Conservation (phyloP, 768 basidiomycete genomes). For the Glaciozyma antarctica region DNA sequence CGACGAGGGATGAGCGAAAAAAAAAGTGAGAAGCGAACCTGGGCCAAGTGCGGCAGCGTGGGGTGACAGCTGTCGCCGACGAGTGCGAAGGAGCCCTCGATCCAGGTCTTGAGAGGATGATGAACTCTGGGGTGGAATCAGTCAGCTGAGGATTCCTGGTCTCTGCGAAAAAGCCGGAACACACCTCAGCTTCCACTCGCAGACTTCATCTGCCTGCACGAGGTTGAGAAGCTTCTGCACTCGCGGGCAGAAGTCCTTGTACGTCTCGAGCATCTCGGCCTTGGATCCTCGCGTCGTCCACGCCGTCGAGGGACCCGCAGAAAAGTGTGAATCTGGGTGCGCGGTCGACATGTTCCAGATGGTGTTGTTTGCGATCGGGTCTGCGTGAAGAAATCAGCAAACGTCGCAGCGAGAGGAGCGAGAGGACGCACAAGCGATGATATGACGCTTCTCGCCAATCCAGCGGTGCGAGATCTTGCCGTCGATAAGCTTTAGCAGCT, state of each 20-base stretch:
- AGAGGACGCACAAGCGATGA: constrained; percentile 33
- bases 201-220: constrained; percentile 40
- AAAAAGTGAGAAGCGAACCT: constrained; percentile 7
- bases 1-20: not conserved
- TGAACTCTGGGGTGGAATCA: constrained; percentile 36
- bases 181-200: constrained; percentile 42
- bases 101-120: constrained; percentile 42
- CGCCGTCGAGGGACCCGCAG: constrained; percentile 37
- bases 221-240: constrained; percentile 41
- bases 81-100: constrained; percentile 39
- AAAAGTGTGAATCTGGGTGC: constrained; percentile 42
- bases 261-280: constrained; percentile 39
- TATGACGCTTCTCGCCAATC: constrained; percentile 41
- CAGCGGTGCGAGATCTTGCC: constrained; percentile 39
- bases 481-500: constrained; percentile 40
- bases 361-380: constrained; percentile 40
- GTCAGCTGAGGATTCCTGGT: not conserved
- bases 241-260: constrained; percentile 40
- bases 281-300: constrained; percentile 42
- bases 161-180: not conserved
- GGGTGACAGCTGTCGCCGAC: constrained; percentile 43
- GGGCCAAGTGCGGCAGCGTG: constrained; percentile 38
- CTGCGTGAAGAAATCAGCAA: constrained; percentile 30
- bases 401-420: not conserved
- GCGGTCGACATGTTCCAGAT: constrained; percentile 42